Base-by-base conservation (phyloP, 164 flowering plant genomes). In the Akebia trifoliata region DNA sequence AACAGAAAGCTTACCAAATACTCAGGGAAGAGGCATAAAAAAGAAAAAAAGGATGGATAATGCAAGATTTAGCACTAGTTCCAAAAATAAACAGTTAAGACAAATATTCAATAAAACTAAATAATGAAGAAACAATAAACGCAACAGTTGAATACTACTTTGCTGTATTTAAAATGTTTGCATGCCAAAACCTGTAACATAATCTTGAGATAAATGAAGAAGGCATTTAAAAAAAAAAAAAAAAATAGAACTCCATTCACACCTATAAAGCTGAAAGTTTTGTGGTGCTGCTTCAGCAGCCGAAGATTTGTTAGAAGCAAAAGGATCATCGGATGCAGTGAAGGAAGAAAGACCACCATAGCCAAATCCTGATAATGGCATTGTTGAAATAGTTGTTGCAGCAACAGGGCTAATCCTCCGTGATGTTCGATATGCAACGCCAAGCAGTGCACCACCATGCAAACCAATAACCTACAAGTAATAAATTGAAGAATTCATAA, bases 371-470 rank as follows among this genome's bases (percentile, higher is more conserved):
- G 96, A 93, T 29, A 87, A 65, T 21, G 99, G 96, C 95, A 87
- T 87, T 40, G 94, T 74, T 49, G 99, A 87, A 63, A 93, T 93
- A 32, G 99, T 87, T 36, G 96, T 87, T 20, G 97, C 95, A 50
- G 95, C 82, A 58, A 60, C 69, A 66, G 97, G 81, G 60, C 84
- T 90, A 58, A 90, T 73, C 66, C 97, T 80, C 44, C 99, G 81
- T 53, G 99, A 81, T 50, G 89, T 84, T 50, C 96, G 77, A 75
- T 93, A 93, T n/a, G 96, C 85, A 64, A 93, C 77, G 65, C 97
- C 99, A 69, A 93, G 93, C 24, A 93, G 77, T 52, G 99, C 89
- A 52, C 99, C 99, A 21, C 99, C 96, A 75, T 93, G 96, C 83
- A 93, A 73, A 42, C 89, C 95, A 73, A 80, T 77, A 44, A 93